Conservation (phyloP, 192 early-diverging fungal species). For the Haplosporangium gracile region DNA sequence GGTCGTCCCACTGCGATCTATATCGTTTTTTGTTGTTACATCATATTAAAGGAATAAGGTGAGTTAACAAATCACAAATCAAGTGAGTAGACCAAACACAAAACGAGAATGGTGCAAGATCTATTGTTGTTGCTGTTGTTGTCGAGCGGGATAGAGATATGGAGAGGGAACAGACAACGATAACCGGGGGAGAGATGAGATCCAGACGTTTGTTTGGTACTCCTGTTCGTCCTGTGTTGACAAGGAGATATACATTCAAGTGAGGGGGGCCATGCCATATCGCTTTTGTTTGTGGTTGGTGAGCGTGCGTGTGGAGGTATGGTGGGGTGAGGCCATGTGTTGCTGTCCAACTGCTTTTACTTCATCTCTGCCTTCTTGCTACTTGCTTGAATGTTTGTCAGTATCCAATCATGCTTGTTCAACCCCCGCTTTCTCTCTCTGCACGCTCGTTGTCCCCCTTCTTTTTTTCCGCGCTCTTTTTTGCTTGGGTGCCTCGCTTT, state of each 20-base stretch:
- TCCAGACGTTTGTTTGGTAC: not conserved
- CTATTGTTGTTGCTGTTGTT: not conserved
- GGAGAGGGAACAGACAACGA: not conserved
- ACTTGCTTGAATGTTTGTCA: not conserved
- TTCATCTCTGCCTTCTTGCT: not conserved
- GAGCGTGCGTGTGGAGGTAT: not conserved
- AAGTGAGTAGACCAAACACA: not conserved
- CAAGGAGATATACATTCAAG: not conserved
- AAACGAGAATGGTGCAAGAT: not conserved
- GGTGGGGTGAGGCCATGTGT: not conserved
- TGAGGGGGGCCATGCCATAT: not conserved
- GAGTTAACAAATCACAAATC: not conserved
- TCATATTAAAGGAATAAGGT: not conserved
- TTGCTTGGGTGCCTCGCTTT: too few species aligned
- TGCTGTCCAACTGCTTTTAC: not conserved
- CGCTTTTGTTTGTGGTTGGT: not conserved
- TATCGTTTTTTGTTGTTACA: not conserved
- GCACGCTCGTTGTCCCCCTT: not conserved
- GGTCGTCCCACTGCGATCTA: slow-evolving; percentile 65
- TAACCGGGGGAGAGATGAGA: not conserved
- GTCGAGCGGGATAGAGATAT: not conserved
- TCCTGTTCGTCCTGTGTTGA: not conserved
- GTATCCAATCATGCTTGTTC: not conserved
- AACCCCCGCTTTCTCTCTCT: not conserved
- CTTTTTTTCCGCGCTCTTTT: not conserved